These are phyloP conservation scores for Boletus barrowsii DNA, from an alignment of 768 basidiomycete species.

Conservation along the genomic window DNA sequence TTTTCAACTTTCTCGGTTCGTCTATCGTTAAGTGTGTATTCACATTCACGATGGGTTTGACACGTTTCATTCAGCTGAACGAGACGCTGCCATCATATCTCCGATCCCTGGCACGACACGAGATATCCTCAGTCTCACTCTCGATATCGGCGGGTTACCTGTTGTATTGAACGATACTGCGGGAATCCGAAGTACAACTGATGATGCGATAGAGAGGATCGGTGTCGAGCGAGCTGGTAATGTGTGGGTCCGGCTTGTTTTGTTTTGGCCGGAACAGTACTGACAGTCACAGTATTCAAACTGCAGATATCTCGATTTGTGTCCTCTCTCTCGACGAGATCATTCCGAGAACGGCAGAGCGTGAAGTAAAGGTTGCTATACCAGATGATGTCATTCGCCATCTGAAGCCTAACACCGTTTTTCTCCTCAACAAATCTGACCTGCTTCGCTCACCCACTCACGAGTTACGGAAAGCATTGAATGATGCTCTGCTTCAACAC, in stretches of 20 bases:
- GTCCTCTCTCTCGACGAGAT: constrained; percentile 68
- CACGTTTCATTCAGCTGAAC: constrained; percentile 52
- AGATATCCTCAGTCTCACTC: constrained; percentile 78
- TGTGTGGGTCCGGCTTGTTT: constrained; percentile 46
- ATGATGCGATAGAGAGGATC: constrained; percentile 70
- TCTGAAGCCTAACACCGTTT: constrained; percentile 54
- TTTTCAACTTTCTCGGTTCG: constrained; percentile 80
- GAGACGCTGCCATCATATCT: constrained; percentile 89
- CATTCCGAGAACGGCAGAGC: constrained; percentile 4
- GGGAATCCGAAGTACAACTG: constrained; percentile 66
- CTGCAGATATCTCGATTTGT: constrained; percentile 74
- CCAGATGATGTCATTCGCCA: constrained; percentile 50
- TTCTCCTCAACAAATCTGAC: constrained; percentile 82
- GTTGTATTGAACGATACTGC: constrained; percentile 84
- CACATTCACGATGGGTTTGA: not conserved
- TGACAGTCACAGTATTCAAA: constrained; percentile 48
- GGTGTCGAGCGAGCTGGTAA: constrained; percentile 72
- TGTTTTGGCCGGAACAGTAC: not conserved
- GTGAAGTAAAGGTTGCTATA: constrained; percentile 24
- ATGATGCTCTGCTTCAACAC: constrained; percentile 10
- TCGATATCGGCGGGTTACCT: constrained; percentile 87
- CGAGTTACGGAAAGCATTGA: constrained; percentile 18
- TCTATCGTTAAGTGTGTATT: not conserved
- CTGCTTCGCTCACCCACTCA: constrained; percentile 29
- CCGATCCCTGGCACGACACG: constrained; percentile 86